Evolutionary conservation across 108 stramenopile genomes (phyloP), one percentile per base, ranked within the genome.

Genomic region (Mediolabrus comicus): DNA sequence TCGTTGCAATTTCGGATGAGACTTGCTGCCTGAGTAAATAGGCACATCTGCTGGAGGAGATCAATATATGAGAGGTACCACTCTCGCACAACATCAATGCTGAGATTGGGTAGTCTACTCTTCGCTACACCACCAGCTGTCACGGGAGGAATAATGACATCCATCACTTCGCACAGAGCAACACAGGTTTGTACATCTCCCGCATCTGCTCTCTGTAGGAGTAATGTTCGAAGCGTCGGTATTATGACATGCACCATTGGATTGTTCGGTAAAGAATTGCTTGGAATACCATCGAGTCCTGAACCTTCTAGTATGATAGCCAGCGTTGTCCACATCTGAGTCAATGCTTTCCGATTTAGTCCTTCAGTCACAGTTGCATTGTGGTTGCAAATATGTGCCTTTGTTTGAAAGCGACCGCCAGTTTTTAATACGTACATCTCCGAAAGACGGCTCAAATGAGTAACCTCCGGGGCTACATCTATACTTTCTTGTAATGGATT

Each of bases 51-150:
- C 28, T 89, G 84, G 32, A 94, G 68, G 2, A 94, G 67, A 57
- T 94, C 93, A 39, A 94, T 90, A 54, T 94, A 94, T 0, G 83
- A 82, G 7, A 94, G 71, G 66, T 94, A 94, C 93, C 93, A 94
- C 69, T 94, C 90, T 71, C 93, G 75, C 4, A 94, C 80, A 13
- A 90, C 38, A 38, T 80, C 65, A 17, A 91, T 74, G 17, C 73
- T 59, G 16, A 92, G 70, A 71, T 74, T 79, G 8, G 88, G 90
- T 26, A 94, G 69, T 0, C 62, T 75, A 4, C 79, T 81, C 30
- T 67, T 71, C 22, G 79, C 66, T 25, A 69, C 25, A 9, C 81
- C 88, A 12, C 72, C 69, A 12, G 77, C 28, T 43, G 51, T 41
- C 2, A 24, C 28, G 12, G 82, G 69, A 33, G 83, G 59, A 14